phyloP scores from a whole-genome alignment of 2,329 filamentous ascomycete species.

The Cadophora sp. region DNA sequence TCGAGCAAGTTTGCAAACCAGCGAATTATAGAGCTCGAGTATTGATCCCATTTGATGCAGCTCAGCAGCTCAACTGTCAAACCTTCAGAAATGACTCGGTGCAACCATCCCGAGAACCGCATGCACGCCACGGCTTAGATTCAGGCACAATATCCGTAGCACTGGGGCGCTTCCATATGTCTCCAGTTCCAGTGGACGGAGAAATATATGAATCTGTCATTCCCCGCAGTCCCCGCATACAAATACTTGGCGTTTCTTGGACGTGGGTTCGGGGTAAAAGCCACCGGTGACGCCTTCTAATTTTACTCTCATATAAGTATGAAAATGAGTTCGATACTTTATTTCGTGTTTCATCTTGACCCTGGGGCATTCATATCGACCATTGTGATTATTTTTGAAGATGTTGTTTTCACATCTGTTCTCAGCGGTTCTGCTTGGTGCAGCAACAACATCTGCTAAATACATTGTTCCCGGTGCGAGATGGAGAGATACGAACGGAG shows the following conservation, averaged over 20 bases:
- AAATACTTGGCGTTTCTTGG: constrained; percentile 11
- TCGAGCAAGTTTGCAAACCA: too few species aligned
- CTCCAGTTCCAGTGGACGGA: not conserved
- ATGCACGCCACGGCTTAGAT: not conserved
- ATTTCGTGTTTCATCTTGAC: not conserved
- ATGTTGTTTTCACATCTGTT: constrained; percentile 6
- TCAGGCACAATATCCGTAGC: not conserved
- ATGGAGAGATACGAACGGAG: constrained; percentile 66
- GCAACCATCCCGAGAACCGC: not conserved
- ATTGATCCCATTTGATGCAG: too few species aligned
- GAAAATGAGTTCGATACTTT: not conserved
- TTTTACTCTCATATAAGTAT: not conserved
- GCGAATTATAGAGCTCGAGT: too few species aligned
- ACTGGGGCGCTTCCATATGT: not conserved
- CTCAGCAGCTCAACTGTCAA: too few species aligned
- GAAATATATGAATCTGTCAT: not conserved
- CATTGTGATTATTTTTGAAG: not conserved
- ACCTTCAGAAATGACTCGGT: not conserved
- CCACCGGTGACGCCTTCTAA: constrained; percentile 1
- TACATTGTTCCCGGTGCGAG: constrained; percentile 68
- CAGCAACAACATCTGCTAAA: constrained; percentile 45
- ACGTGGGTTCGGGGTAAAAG: not conserved
- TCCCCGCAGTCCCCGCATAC: constrained; percentile 14
- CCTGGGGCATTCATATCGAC: not conserved
- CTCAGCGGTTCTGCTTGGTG: not conserved